These are phyloP conservation scores for Zea luxurians DNA, from an alignment of 176 grass and related monocot species.

Conservation along the genomic window DNA sequence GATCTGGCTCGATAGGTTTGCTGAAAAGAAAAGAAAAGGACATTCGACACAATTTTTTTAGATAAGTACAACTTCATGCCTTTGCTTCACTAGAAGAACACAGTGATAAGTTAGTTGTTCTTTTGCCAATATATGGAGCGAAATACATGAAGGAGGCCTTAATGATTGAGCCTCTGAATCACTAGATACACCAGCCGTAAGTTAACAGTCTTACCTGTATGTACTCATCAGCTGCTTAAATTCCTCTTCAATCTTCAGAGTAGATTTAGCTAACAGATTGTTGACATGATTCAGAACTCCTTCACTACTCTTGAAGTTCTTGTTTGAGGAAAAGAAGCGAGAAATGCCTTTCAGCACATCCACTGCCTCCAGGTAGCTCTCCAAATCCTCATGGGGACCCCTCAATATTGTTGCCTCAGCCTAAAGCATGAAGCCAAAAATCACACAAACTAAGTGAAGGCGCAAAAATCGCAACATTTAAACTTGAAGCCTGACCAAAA, in stretches of 20 bases:
- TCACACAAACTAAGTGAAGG: slow-evolving; percentile 1
- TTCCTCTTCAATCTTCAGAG: slow-evolving; percentile 81
- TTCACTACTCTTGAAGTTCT: slow-evolving; percentile 72
- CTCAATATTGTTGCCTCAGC: slow-evolving; percentile 75
- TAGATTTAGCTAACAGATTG: slow-evolving; percentile 66
- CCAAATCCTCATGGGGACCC: slow-evolving; percentile 89
- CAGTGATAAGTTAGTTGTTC: slow-evolving; percentile 2
- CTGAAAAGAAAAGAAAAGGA: slow-evolving; percentile 51
- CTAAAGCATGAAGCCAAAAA: slow-evolving; percentile 34
- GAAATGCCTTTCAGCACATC: slow-evolving; percentile 70
- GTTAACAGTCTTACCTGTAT: slow-evolving; percentile 50
- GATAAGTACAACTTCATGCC: neutral
- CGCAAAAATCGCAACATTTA: neutral
- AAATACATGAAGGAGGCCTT: neutral
- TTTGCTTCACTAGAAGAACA: neutral
- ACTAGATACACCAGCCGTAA: neutral
- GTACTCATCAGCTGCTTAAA: slow-evolving; percentile 72
- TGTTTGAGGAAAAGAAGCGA: slow-evolving; percentile 69
- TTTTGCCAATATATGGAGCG: neutral
- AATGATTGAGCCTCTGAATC: neutral
- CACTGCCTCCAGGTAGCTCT: slow-evolving; percentile 80
- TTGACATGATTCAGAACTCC: slow-evolving; percentile 68
- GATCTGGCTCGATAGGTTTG: slow-evolving; percentile 86
- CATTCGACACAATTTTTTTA: neutral
- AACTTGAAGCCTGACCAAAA: neutral